phyloP scores from a whole-genome alignment of 139 green algal species.

The Diplosphaera chodatii region DNA sequence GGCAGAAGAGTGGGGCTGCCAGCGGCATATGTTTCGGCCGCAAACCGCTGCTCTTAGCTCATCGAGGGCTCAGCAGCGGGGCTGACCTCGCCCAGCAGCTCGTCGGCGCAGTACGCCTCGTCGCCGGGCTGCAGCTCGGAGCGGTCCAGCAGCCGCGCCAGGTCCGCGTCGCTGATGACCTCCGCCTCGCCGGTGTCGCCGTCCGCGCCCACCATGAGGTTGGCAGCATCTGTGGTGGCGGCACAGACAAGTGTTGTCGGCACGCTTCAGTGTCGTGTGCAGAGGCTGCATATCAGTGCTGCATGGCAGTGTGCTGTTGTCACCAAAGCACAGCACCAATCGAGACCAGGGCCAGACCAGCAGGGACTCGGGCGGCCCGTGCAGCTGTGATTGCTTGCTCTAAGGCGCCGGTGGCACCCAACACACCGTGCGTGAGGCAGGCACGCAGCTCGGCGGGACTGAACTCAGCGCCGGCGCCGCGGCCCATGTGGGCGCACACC shows the following conservation, averaged over 20 bases:
- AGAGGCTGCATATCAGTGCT: no score
- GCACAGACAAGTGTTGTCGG: no score
- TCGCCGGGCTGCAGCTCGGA: background rate
- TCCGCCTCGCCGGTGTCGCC: background rate
- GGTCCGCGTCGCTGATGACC: background rate
- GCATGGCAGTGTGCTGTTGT: no score
- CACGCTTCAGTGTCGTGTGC: no score
- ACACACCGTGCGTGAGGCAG: background rate
- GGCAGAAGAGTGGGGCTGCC: no score
- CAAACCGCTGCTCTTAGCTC: no score
- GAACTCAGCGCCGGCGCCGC: background rate
- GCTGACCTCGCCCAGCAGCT: background rate
- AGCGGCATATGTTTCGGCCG: no score
- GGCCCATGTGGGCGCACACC: conserved; percentile 27
- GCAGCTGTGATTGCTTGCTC: no score
- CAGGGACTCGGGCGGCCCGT: no score
- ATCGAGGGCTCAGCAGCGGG: background rate
- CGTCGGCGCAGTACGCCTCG: conserved; percentile 1
- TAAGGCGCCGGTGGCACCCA: no score
- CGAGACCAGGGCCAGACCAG: no score
- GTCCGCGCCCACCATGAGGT: background rate
- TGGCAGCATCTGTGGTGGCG: background rate
- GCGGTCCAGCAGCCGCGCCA: background rate
- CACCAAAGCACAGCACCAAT: no score
- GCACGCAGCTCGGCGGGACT: background rate